Conservation (phyloP, 345 rosid species). For the Eucalyptus pumila region DNA sequence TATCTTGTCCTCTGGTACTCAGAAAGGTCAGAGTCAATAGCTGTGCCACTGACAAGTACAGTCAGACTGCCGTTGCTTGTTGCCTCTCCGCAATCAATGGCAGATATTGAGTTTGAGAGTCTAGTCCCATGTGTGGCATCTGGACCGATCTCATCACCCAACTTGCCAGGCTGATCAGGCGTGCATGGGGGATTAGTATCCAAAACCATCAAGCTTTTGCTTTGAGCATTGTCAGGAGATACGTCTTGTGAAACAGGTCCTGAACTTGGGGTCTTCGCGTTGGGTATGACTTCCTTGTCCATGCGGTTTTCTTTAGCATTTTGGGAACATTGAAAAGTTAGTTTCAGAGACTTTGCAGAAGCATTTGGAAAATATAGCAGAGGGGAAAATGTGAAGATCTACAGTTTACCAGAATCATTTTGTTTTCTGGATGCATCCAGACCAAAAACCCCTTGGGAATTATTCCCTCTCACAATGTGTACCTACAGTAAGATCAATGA, state of each 20-base stretch:
- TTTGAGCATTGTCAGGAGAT: neutral
- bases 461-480: neutral
- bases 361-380: neutral
- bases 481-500: neutral
- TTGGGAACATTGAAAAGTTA: neutral
- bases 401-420: neutral
- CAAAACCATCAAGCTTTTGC: neutral
- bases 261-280: neutral
- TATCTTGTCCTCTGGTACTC: constrained; percentile 17
- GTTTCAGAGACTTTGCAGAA: neutral
- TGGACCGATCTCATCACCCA: neutral
- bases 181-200: neutral
- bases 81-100: constrained; percentile 9
- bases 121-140: neutral
- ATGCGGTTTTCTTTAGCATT: neutral
- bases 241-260: neutral
- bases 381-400: neutral
- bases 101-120: neutral
- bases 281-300: neutral
- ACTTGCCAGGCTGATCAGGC: neutral
- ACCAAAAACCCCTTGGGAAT: neutral
- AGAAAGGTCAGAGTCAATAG: constrained; percentile 20
- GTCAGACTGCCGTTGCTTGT: neutral
- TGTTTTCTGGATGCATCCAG: neutral
- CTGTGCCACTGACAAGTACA: constrained; percentile 9